A percentile compares a stretch with the other conserved stretches of the same genome.
Evolutionary conservation across 371 early-diverging fungal genomes (phyloP).

Genomic region (Mucor ambiguus): DNA sequence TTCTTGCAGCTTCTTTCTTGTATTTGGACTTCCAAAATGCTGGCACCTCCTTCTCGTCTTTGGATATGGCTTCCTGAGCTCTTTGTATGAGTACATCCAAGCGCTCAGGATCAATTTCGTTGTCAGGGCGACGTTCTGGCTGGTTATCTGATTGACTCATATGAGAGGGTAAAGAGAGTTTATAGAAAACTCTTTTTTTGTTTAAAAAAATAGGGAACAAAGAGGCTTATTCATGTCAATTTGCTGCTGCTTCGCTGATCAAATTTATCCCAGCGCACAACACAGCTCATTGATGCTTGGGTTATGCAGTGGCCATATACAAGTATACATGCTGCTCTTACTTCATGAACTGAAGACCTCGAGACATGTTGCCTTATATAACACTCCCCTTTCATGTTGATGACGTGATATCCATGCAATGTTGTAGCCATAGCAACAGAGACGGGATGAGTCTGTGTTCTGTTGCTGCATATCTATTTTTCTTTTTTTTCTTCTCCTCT

Average conservation of each 20-base stretch:
- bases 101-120: conserved; percentile 35
- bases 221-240: neutral
- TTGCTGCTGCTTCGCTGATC: neutral
- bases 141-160: conserved; percentile 4
- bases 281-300: no score
- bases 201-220: neutral
- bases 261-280: neutral
- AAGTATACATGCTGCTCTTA: neutral
- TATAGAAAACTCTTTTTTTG: neutral
- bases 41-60: conserved; percentile 68
- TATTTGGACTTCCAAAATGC: conserved; percentile 84
- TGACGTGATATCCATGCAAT: conserved; percentile 6
- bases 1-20: conserved; percentile 78
- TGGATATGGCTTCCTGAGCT: conserved; percentile 65
- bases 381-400: neutral
- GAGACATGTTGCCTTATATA: neutral
- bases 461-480: conserved; percentile 2
- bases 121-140: conserved; percentile 8
- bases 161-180: neutral
- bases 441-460: neutral
- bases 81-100: conserved; percentile 54
- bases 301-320: neutral
- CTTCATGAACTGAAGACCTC: neutral
- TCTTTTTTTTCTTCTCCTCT: neutral
- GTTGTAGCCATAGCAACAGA: neutral